phyloP scores from a whole-genome alignment of 2,329 filamentous ascomycete species.

The Erysiphe pulchra region DNA sequence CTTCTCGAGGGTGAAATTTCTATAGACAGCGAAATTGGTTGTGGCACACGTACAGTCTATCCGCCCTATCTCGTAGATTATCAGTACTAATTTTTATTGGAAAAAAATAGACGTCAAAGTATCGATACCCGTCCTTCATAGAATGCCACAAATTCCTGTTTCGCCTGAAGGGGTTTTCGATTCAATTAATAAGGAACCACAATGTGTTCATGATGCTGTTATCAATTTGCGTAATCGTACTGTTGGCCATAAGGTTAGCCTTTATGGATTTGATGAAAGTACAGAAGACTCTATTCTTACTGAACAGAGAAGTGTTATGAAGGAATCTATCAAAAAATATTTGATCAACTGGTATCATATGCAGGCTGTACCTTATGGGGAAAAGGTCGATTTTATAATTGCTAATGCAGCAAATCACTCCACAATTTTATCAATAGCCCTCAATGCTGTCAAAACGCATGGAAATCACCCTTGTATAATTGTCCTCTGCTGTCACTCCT shows the following conservation, averaged over 20 bases:
- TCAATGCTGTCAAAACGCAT: conserved; percentile 1
- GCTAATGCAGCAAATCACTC: conserved; percentile 8
- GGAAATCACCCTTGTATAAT: conserved; percentile 7
- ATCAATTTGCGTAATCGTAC: conserved; percentile 5
- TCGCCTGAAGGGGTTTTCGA: conserved; percentile 4
- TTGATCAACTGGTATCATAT: conserved; percentile 12
- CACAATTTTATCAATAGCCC: conserved; percentile 4
- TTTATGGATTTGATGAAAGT: conserved; percentile 10
- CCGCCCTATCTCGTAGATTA: neutral
- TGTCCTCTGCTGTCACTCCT: conserved; percentile 11
- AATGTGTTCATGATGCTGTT: conserved; percentile 9
- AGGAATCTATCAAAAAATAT: conserved; percentile 9
- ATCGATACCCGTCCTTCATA: conserved; percentile 11
- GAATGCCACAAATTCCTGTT: conserved; percentile 7
- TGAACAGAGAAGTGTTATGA: conserved; percentile 6
- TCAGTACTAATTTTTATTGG: neutral
- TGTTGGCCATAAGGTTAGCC: conserved; percentile 6
- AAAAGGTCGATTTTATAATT: conserved; percentile 9
- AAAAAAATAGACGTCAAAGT: conserved; percentile 10
- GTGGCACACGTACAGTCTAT: conserved; percentile 24
- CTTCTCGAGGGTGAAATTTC: conserved; percentile 33
- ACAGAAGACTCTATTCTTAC: conserved; percentile 6
- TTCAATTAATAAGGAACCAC: conserved; percentile 5
- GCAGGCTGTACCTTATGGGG: conserved; percentile 8
- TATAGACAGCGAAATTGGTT: conserved; percentile 25